These are phyloP conservation scores for Neurospora africana DNA, from an alignment of 495 filamentous ascomycete genomes.

Conservation along the genomic window DNA sequence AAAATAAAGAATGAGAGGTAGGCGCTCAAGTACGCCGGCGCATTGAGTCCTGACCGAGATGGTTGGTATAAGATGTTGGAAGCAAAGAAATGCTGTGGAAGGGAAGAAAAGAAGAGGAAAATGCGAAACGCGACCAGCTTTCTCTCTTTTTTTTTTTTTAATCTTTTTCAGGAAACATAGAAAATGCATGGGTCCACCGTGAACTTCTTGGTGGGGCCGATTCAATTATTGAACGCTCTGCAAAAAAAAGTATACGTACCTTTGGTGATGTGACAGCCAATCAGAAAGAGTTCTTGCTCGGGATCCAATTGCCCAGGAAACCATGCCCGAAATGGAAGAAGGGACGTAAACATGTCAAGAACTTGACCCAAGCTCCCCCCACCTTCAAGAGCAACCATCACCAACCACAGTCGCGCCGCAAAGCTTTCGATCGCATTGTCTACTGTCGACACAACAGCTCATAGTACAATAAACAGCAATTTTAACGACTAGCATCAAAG, in stretches of 20 bases:
- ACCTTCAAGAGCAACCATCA: not conserved
- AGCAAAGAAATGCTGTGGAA: not conserved
- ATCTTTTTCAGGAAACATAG: not conserved
- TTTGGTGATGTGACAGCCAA: not conserved
- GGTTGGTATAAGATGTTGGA: not conserved
- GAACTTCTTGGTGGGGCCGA: conserved; percentile 12
- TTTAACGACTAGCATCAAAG: conserved; percentile 2
- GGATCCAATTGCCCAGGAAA: conserved; percentile 10
- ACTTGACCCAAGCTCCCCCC: not conserved
- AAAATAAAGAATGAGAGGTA: not conserved
- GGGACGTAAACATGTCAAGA: conserved; percentile 13
- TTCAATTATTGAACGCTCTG: not conserved
- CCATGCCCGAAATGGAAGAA: conserved; percentile 12
- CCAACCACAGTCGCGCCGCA: not conserved
- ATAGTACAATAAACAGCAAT: conserved; percentile 2
- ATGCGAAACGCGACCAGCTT: not conserved
- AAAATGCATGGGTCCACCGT: not conserved
- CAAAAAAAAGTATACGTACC: not conserved
- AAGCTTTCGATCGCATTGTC: not conserved
- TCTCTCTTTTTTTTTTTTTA: not conserved
- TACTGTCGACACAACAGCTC: not conserved
- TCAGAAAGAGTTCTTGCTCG: not conserved
- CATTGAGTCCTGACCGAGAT: not conserved
- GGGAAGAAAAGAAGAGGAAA: not conserved
- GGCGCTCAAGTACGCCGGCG: not conserved